These are phyloP conservation scores for Pisolithus thermaeus DNA, from an alignment of 1,284 basidiomycete genomes.

Conservation along the genomic window DNA sequence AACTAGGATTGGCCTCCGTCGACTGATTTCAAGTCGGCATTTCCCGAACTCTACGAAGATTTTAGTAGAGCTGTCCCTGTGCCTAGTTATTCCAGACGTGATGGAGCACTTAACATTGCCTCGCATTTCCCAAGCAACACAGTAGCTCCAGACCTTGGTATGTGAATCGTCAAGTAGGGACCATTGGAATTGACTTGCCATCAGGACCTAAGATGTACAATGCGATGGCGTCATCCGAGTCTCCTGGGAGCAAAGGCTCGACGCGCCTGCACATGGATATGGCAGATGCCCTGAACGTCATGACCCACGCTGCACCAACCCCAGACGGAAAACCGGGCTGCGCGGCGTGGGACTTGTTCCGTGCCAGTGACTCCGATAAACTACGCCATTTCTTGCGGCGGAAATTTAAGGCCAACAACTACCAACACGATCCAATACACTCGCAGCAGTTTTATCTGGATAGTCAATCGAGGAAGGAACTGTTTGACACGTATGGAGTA, in stretches of 20 bases:
- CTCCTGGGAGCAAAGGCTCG: constrained; percentile 66
- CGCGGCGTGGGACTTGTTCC: constrained; percentile 91
- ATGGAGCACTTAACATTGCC: constrained; percentile 84
- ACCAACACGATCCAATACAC: constrained; percentile 82
- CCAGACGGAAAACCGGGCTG: constrained; percentile 67
- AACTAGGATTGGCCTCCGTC: constrained; percentile 86
- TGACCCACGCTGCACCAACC: constrained; percentile 67
- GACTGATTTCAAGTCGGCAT: constrained; percentile 75
- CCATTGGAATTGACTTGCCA: constrained; percentile 26
- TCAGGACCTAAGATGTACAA: constrained; percentile 80
- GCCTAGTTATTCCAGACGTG: constrained; percentile 82
- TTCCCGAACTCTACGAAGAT: constrained; percentile 86
- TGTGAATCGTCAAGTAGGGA: constrained; percentile 10
- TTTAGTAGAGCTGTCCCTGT: constrained; percentile 81
- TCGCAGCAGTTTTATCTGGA: constrained; percentile 87
- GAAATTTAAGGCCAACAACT: constrained; percentile 45
- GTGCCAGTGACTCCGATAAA: constrained; percentile 75
- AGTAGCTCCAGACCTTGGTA: constrained; percentile 82
- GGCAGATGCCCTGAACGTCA: constrained; percentile 91
- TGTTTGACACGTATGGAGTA: constrained; percentile 67
- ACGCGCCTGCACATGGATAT: constrained; percentile 95
- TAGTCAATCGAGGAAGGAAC: constrained; percentile 55
- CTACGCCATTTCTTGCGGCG: constrained; percentile 69
- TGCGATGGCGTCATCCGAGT: constrained; percentile 60
- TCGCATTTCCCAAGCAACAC: constrained; percentile 84